Conservation (phyloP, 2,329 filamentous ascomycete species). For the Xylariaceae sp. region DNA sequence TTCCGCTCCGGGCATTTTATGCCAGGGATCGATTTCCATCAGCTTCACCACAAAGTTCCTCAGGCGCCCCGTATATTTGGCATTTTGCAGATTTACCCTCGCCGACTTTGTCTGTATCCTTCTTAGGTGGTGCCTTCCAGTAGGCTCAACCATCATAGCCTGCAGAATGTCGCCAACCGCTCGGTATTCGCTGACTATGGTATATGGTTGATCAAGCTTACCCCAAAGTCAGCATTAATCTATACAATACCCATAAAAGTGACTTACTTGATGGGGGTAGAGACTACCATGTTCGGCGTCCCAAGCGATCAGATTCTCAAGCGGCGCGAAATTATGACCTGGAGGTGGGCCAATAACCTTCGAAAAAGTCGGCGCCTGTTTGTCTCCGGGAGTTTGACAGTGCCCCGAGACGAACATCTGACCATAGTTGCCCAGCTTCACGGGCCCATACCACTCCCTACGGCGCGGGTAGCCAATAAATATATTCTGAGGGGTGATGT, state of each 20-base stretch:
- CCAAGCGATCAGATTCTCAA: conserved; percentile 29
- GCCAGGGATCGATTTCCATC: conserved; percentile 36
- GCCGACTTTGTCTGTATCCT: conserved; percentile 18
- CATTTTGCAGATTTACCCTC: conserved; percentile 22
- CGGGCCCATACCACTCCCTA: conserved; percentile 57
- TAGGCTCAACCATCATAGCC: conserved; percentile 40
- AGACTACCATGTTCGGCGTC: conserved; percentile 24
- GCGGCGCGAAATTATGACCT: conserved; percentile 3
- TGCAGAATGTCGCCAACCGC: conserved; percentile 40
- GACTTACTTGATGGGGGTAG: conserved; percentile 37
- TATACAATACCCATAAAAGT: background rate
- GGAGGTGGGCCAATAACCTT: conserved; percentile 37
- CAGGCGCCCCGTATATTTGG: conserved; percentile 30
- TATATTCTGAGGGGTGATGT: conserved; percentile 54
- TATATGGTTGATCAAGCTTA: conserved; percentile 39
- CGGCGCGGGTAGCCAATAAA: conserved; percentile 56
- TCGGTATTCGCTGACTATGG: conserved; percentile 40
- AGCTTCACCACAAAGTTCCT: conserved; percentile 35
- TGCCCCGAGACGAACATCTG: conserved; percentile 50
- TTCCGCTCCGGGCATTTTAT: background rate
- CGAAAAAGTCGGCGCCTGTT: conserved; percentile 14
- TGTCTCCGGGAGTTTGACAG: conserved; percentile 22
- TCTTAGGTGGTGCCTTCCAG: conserved; percentile 17
- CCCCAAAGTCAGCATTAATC: conserved; percentile 18
- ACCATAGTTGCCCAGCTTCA: conserved; percentile 59